Base-by-base conservation (phyloP, 805 yeast genomes). In the Zygotorulaspora chibaensis region DNA sequence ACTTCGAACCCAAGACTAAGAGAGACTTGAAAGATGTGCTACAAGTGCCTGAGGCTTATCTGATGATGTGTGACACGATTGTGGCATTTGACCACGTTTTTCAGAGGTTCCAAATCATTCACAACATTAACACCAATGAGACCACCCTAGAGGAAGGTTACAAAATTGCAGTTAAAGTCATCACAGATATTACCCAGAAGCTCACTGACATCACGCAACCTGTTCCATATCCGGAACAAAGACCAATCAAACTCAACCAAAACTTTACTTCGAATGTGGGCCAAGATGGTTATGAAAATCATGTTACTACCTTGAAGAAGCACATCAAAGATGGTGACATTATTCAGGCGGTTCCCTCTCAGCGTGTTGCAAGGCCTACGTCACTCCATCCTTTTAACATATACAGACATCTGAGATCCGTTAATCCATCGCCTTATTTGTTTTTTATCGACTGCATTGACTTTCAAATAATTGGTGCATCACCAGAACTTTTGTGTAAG, bases 331-430 rank as follows among this genome's bases (percentile, higher is more conserved):
- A 80, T 55, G 99, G 99, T 48, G 98, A 93, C 61, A 87, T 93
- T 47, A 86, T 93, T 69, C 99, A 93, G 68, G 96, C 96, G 1
- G 99, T 93, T 18, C 99, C 99, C 5, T 90, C 97, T 1, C 99
- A 93, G 72, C 78, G 99, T 62, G 89, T 93, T 23, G 87, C 95
- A 4, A 82, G 97, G 67, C 96, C 96, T 30, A 93, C 99, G 0
- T 81, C 89, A 2, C 72, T 93, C 56, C 98, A 93, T 65, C 98
- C 99, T 1, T 93, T 93, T 76, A 93, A 93, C 69, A 85, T 93
- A 38, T 93, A 91, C 70, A 83, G 95, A 55, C 97, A 91, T 62
- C 75, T 93, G 58, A 79, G 99, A 63, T 85, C 96, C 0, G 97
- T 93, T 39, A 93, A 93, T 68, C 99, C 99, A 9, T 88, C 97